These are phyloP conservation scores for Aphanomyces astaci DNA, from an alignment of 352 stramenopile species.

Conservation along the genomic window DNA sequence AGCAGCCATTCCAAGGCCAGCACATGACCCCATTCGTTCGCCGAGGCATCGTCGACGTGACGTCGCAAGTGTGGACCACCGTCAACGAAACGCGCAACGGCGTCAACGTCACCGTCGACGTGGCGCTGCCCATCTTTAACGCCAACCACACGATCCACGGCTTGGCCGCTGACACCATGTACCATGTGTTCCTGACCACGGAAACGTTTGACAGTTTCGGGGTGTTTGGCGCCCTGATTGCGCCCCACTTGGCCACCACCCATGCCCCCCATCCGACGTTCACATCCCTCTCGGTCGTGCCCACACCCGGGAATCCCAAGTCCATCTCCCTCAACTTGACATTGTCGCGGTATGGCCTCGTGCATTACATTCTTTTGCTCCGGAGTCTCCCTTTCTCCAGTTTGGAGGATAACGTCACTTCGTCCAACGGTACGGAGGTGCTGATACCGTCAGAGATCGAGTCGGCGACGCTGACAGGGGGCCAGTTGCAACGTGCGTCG, in stretches of 20 bases:
- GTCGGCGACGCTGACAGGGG: conserved; percentile 32
- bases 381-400: conserved; percentile 28
- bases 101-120: conserved; percentile 57
- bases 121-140: conserved; percentile 49
- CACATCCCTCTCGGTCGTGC: conserved; percentile 30
- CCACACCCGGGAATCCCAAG: conserved; percentile 37
- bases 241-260: conserved; percentile 51
- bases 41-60: conserved; percentile 40
- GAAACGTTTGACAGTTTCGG: conserved; percentile 51
- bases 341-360: conserved; percentile 50
- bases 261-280: conserved; percentile 43
- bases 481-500: conserved; percentile 41
- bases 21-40: conserved; percentile 32
- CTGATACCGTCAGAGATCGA: conserved; percentile 23
- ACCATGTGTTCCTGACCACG: conserved; percentile 70
- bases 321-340: conserved; percentile 46
- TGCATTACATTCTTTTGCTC: conserved; percentile 74
- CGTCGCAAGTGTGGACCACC: conserved; percentile 31
- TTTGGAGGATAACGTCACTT: conserved; percentile 8
- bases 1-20: neutral
- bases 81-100: conserved; percentile 61
- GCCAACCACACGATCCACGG: conserved; percentile 43
- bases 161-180: conserved; percentile 43
- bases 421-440: conserved; percentile 2
- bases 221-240: conserved; percentile 62